phyloP scores from a whole-genome alignment of 2,329 filamentous ascomycete genomes.

The Biscogniauxia marginata region DNA sequence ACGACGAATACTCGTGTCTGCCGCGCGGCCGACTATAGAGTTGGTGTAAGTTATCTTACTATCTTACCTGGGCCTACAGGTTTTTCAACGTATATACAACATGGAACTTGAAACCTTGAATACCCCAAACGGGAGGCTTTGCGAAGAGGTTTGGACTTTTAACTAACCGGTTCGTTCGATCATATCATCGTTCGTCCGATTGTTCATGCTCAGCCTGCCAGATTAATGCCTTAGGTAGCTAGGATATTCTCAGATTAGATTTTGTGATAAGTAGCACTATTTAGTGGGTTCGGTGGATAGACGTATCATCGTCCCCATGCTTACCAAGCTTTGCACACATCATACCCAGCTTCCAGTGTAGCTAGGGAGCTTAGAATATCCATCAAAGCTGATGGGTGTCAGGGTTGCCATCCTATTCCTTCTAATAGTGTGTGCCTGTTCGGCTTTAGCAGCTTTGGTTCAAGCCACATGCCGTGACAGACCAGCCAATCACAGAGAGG shows the following conservation, averaged over 20 bases:
- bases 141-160: neutral
- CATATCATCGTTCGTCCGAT: neutral
- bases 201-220: neutral
- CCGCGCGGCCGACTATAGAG: neutral
- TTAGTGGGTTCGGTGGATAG: neutral
- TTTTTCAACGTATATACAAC: neutral
- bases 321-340: neutral
- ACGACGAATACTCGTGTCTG: neutral
- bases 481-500: neutral
- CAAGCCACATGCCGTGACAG: constrained; percentile 1
- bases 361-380: neutral
- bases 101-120: neutral
- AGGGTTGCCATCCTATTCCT: neutral
- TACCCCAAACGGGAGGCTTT: neutral
- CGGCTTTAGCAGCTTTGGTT: neutral
- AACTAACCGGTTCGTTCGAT: neutral
- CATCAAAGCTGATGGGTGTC: neutral
- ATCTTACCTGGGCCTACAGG: neutral
- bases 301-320: neutral
- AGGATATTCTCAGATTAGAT: neutral
- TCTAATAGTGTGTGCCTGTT: neutral
- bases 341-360: neutral
- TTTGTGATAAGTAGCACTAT: neutral
- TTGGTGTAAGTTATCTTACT: too few species aligned
- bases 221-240: neutral